These are phyloP conservation scores for Cymbopogon citratus DNA, from an alignment of 176 grass and related monocot genomes.

Conservation along the genomic window DNA sequence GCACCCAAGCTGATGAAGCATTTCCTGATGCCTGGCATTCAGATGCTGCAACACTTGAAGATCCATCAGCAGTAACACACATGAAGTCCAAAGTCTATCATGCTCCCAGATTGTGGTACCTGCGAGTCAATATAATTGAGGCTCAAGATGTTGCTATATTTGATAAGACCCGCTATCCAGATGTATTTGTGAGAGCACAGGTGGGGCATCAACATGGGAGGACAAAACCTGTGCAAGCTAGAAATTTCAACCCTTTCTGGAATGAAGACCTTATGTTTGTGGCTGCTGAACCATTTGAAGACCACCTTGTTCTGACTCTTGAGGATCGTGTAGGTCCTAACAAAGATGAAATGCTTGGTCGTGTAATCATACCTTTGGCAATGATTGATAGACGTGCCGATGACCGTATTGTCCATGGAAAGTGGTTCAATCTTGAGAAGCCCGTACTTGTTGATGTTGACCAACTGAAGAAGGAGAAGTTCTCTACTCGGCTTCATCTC, in stretches of 20 bases:
- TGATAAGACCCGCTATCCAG: constrained; percentile 79
- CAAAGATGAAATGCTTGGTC: constrained; percentile 86
- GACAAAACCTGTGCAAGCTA: constrained; percentile 69
- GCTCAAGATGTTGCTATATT: constrained; percentile 85
- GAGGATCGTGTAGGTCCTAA: constrained; percentile 83
- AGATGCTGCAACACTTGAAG: constrained; percentile 48
- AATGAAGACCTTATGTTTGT: constrained; percentile 98
- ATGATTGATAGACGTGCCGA: constrained; percentile 66
- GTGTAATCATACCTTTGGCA: constrained; percentile 68
- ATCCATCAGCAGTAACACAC: constrained; percentile 58
- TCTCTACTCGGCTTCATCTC: constrained; percentile 82
- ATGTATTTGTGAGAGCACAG: constrained; percentile 77
- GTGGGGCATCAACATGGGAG: constrained; percentile 68
- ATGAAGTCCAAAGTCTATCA: constrained; percentile 97
- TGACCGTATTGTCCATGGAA: constrained; percentile 76
- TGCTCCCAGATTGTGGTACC: constrained; percentile 93
- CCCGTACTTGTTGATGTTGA: constrained; percentile 73
- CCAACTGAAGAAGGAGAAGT: constrained; percentile 84
- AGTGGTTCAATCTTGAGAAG: constrained; percentile 95
- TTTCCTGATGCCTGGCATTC: constrained; percentile 97
- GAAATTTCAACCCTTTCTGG: constrained; percentile 83
- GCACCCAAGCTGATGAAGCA: constrained; percentile 93
- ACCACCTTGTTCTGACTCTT: constrained; percentile 85
- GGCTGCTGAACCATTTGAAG: constrained; percentile 89
- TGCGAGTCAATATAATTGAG: constrained; percentile 84